Percentiles rank a stretch among this genome's conserved stretches.
phyloP scores from a whole-genome alignment of 345 rosid genomes.

The Triadica sebifera region DNA sequence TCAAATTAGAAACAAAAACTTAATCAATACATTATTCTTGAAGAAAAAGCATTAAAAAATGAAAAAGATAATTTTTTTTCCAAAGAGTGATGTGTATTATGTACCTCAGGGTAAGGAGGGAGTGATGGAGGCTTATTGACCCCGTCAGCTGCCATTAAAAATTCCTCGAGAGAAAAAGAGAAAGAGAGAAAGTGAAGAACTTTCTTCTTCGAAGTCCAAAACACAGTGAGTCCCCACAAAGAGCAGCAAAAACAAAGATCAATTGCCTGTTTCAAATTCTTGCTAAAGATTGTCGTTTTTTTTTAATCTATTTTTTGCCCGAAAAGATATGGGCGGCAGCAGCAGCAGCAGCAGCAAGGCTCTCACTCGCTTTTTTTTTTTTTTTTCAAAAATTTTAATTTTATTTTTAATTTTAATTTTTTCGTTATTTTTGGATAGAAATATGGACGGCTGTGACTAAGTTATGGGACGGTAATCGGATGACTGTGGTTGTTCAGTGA shows the following conservation, averaged over 20 bases:
- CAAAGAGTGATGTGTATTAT: background rate
- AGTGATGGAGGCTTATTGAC: constrained; percentile 44
- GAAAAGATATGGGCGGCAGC: constrained; percentile 1
- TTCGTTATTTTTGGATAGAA: background rate
- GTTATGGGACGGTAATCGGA: background rate
- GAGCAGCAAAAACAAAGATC: background rate
- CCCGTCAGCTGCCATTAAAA: constrained; percentile 56
- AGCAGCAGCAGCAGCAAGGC: background rate
- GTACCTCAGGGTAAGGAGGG: constrained; percentile 45
- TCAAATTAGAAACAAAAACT: background rate
- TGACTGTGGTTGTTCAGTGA: background rate
- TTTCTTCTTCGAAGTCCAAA: constrained; percentile 2
- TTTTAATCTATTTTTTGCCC: background rate
- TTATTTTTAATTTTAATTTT: background rate
- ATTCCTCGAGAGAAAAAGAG: constrained; percentile 5
- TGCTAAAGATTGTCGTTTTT: background rate
- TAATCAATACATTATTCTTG: too few relatives aligned
- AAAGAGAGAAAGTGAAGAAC: background rate
- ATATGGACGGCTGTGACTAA: background rate
- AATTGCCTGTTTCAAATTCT: background rate
- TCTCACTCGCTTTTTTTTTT: background rate
- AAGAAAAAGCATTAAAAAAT: too few relatives aligned
- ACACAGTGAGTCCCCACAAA: constrained; percentile 8
- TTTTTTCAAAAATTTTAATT: background rate
- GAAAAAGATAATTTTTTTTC: too few relatives aligned